Base-by-base conservation (phyloP, 176 grass and related monocot genomes). In the Coix lacrymajobi region DNA sequence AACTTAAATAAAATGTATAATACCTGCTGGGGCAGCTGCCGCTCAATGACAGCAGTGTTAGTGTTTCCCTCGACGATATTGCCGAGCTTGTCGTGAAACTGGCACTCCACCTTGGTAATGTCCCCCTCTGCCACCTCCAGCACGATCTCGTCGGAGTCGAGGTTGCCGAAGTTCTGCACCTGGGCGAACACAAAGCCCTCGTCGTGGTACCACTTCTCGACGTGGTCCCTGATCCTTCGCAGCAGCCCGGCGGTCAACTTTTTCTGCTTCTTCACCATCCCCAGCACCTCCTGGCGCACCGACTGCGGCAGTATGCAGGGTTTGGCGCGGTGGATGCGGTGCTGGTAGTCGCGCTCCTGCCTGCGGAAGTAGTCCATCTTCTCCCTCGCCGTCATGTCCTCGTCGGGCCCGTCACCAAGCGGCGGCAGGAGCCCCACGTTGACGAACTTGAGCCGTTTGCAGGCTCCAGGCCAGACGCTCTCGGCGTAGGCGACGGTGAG, bases 361-460 rank as follows among this genome's bases (percentile, higher is more conserved):
- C 66, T 91, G 39, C 96, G 79, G 25, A 89, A 83, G 85, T 95
- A 98, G 25, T 92, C 79, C 82, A 98, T 85, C 87, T 95, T 98
- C 87, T 95, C 96, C 81, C 90, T 88, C 43, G 88, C 96, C 1
- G 96, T 98, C 96, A 98, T 93, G 82, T 98, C 96, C 37, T 83
- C 76, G 48, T 91, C 96, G 4, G 6, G 68, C 7, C 39, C 67
- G 3, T 40, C 67, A 28, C 6, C 67, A 14, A 41, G 39, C 6
- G 39, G 39, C 68, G 24, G 13, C 68, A 71, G 28, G 39, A 71
- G 68, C 68, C 76, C 76, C 15, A 63, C 57, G 25, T 78, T 63
- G 75, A 78, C 15, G 75, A 38, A 78, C 75, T 13, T 43, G 57
- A 78, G 4, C 38, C 57, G 57, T 3, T 26, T 9, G 15, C n/a